Evolutionary conservation across 179 eudicot genomes (phyloP).

Genomic region (Silene vulgaris): DNA sequence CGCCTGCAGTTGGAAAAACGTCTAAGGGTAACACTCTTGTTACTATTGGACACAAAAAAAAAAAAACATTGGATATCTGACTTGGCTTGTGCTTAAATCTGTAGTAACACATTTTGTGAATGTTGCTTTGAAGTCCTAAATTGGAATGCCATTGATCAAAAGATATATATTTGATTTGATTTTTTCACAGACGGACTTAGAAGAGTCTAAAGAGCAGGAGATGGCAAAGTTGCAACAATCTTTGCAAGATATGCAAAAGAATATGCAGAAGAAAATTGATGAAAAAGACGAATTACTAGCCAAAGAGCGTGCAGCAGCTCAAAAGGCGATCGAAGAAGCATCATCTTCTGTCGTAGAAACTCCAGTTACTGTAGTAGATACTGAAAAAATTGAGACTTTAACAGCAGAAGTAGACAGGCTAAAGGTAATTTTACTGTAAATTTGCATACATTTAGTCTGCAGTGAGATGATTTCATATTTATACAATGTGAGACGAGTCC

Average conservation of each 20-base stretch:
- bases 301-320: conserved; percentile 61
- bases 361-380: conserved; percentile 66
- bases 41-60: conserved; percentile 8
- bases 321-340: conserved; percentile 63
- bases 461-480: too few species aligned
- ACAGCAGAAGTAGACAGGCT: conserved; percentile 63
- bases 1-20: conserved; percentile 77
- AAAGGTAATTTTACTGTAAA: conserved; percentile 45
- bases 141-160: not conserved
- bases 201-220: conserved; percentile 73
- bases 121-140: conserved; percentile 11
- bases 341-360: conserved; percentile 54
- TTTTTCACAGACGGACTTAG: conserved; percentile 63
- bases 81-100: too few species aligned
- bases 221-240: conserved; percentile 55
- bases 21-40: conserved; percentile 57
- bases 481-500: too few species aligned
- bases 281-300: conserved; percentile 51
- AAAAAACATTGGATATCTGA: too few species aligned
- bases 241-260: conserved; percentile 55
- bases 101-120: not conserved
- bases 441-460: not conserved
- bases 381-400: conserved; percentile 54
- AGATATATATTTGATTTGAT: conserved; percentile 6
- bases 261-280: conserved; percentile 52